Base-by-base conservation (phyloP, 345 rosid genomes). In the Jatropha curcas region DNA sequence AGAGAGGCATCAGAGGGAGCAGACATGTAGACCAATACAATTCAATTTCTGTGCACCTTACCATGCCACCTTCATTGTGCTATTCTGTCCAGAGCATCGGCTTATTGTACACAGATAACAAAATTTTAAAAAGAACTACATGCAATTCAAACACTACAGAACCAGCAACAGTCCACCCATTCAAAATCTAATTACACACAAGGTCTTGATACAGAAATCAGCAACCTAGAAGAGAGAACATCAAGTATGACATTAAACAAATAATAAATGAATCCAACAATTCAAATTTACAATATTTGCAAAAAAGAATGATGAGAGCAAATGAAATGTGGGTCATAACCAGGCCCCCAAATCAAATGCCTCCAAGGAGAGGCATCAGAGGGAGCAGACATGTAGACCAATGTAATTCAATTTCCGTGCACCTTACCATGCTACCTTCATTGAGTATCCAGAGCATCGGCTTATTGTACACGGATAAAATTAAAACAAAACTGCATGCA, bases 401-500 rank as follows among this genome's bases (percentile, higher is more conserved):
- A 60, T n/a, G 57, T 12, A 19, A 9, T 14, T 79, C 57, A 81
- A 35, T 86, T 68, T 83, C 34, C 62, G 87, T 86, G 83, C 43
- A 86, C 85, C 77, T 45, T 75, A 86, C 87, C 86, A 86, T 86
- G 89, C 86, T 82, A 34, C 83, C 67, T 84, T 86, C 89, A 83
- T 82, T 60, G 1, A 19, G 9, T 64, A 1, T 84, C 84, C 89
- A 86, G 86, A 82, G 84, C 86, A 84, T 80, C 87, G 81, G 84
- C 87, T 86, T 86, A 84, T 70, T 50, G 73, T 60, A 35, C 70
- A 67, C 70, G 3, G 58, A 67, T 28, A 20, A 4, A 50, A 31
- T 25, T 28, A 8, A 50, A 9, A 50, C 37, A 16, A 5, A 7
- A 27, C 4, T 12, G 25, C 33, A 43, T 31, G 34, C 11, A 22